Conservation (phyloP, 768 basidiomycete species). For the Lentinula lateritia region DNA sequence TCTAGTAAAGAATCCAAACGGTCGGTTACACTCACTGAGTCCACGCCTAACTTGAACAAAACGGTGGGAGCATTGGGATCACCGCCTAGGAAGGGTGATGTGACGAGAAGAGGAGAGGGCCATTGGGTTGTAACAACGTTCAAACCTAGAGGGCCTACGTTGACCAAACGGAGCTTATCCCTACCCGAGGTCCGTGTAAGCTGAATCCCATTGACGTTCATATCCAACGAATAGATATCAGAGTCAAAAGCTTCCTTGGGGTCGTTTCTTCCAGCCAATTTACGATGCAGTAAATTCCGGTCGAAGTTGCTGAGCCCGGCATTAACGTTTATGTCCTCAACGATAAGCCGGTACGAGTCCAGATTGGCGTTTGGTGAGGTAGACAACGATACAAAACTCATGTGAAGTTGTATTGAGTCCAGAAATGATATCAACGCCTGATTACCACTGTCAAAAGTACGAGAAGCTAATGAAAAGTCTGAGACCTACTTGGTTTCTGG, state of each 20-base stretch:
- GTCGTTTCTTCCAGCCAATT: slow-evolving; percentile 44
- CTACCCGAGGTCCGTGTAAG: slow-evolving; percentile 37
- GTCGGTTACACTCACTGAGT: slow-evolving; percentile 45
- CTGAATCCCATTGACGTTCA: slow-evolving; percentile 35
- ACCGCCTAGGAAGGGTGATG: slow-evolving; percentile 43
- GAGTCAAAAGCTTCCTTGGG: slow-evolving; percentile 32
- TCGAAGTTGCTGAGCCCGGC: slow-evolving; percentile 45
- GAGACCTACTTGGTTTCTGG: slow-evolving; percentile 29
- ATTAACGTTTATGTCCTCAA: slow-evolving; percentile 34
- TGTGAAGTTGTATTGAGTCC: slow-evolving; percentile 32
- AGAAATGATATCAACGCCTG: slow-evolving; percentile 46
- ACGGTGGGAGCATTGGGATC: slow-evolving; percentile 58
- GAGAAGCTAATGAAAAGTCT: not conserved
- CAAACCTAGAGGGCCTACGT: slow-evolving; percentile 33
- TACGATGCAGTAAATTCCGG: slow-evolving; percentile 37
- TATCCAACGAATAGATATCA: slow-evolving; percentile 41
- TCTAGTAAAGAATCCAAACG: slow-evolving; percentile 45
- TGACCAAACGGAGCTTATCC: slow-evolving; percentile 35
- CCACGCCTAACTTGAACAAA: slow-evolving; percentile 38
- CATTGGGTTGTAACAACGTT: slow-evolving; percentile 50
- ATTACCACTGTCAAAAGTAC: not conserved
- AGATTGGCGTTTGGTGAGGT: slow-evolving; percentile 24
- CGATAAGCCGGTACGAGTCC: slow-evolving; percentile 36
- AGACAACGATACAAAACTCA: slow-evolving; percentile 40
- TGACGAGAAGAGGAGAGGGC: slow-evolving; percentile 51